Conservation (phyloP, 805 yeast genomes). For the Saturnispora hagleri region DNA sequence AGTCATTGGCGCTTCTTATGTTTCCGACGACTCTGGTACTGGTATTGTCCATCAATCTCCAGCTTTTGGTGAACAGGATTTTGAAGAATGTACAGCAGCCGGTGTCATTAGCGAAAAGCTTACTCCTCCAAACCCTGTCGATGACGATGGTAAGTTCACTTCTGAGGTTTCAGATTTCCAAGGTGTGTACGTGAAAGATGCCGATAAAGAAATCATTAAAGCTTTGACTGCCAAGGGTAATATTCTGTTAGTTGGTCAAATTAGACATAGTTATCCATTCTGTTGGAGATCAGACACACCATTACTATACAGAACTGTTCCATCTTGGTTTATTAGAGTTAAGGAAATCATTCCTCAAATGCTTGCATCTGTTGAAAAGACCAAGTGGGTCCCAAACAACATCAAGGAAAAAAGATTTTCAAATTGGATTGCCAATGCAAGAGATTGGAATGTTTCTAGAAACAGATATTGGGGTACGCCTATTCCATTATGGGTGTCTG, state of each 20-base stretch:
- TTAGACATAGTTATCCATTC: constrained; percentile 96
- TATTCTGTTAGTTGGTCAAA: constrained; percentile 67
- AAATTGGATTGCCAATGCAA: constrained; percentile 97
- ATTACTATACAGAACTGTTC: constrained; percentile 88
- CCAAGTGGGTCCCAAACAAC: constrained; percentile 89
- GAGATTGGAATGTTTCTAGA: constrained; percentile 98
- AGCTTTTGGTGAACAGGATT: constrained; percentile 99
- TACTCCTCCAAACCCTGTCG: constrained; percentile 88
- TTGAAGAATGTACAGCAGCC: constrained; percentile 61
- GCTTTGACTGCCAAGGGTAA: constrained; percentile 69
- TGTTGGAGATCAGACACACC: constrained; percentile 99
- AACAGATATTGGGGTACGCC: constrained; percentile 99
- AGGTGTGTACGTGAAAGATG: constrained; percentile 89
- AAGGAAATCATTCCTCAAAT: constrained; percentile 81
- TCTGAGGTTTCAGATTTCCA: constrained; percentile 61
- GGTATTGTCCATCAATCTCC: constrained; percentile 99
- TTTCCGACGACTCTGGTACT: constrained; percentile 92
- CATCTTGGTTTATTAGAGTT: constrained; percentile 96
- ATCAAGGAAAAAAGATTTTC: constrained; percentile 93
- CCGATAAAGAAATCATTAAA: constrained; percentile 86
- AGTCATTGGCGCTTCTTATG: constrained; percentile 77
- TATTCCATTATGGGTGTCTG: constrained; percentile 94
- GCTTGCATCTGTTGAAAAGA: constrained; percentile 73
- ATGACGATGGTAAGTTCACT: constrained; percentile 84
- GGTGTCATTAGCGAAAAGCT: constrained; percentile 66